A percentile compares a stretch with the other conserved stretches of the same genome.
These are phyloP conservation scores for Picocystis salinarum DNA, from an alignment of 139 green algal genomes.

Conservation along the genomic window DNA sequence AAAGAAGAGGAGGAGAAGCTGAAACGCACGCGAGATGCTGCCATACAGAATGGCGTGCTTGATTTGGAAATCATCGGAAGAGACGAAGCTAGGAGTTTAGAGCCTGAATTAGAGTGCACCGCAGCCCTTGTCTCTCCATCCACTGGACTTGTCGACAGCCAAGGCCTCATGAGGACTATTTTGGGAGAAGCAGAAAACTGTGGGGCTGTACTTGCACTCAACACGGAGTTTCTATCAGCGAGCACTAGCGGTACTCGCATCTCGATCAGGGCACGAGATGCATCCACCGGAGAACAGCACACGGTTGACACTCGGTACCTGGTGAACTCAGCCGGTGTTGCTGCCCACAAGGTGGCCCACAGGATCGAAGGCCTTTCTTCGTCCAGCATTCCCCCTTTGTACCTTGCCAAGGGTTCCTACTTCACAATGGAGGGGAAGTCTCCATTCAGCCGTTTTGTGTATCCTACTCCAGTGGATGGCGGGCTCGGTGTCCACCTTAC, in stretches of 20 bases:
- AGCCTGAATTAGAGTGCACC: constrained; percentile 19
- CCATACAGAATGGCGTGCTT: constrained; percentile 34
- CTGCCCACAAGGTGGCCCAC: constrained; percentile 1
- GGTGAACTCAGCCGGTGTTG: no score
- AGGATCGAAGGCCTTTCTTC: not conserved
- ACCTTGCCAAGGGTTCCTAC: constrained; percentile 12
- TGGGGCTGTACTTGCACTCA: constrained; percentile 8
- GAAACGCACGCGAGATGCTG: constrained; percentile 9
- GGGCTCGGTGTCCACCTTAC: constrained; percentile 77
- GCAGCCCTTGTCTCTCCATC: constrained; percentile 55
- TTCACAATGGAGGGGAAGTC: constrained; percentile 23
- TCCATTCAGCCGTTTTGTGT: constrained; percentile 57
- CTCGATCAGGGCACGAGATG: no score
- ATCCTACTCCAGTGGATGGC: constrained; percentile 54
- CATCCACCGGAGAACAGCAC: constrained; percentile 1
- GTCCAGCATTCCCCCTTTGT: not conserved
- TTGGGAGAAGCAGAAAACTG: constrained; percentile 9
- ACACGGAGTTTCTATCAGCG: constrained; percentile 6
- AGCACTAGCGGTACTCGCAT: no score
- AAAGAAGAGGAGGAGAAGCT: constrained; percentile 6
- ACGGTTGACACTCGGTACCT: no score
- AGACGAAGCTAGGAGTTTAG: constrained; percentile 54
- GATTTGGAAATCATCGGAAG: constrained; percentile 38
- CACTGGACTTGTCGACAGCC: constrained; percentile 16
- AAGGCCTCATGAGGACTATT: not conserved